Evolutionary conservation across 2,329 filamentous ascomycete species (phyloP), one percentile per base, ranked within the genome.

Genomic region (Epichloe sp.): DNA sequence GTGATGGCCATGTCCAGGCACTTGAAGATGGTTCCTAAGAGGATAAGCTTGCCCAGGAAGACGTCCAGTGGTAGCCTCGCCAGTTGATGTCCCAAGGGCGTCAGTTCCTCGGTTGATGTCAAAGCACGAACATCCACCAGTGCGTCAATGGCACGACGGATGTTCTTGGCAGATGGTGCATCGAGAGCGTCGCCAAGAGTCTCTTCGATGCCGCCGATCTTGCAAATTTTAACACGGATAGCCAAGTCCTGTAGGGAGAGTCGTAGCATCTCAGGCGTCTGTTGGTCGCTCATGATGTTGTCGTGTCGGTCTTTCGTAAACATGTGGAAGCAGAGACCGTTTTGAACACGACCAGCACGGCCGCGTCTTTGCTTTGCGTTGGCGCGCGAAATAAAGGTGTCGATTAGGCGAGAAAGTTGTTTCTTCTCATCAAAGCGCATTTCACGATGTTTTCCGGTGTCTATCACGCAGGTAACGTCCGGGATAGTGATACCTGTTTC

Each of bases 401-500:
- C 91, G 36, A 95, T 85, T 19, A 98, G 77, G 21, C 88, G 80
- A 1, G 91, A 97, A 36, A 98, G 75, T 62, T 98, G 93, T 52
- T 89, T 79, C 51, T 87, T 81, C 69, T 98, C 93, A 62, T 98
- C 91, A 60, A 95, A 97, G 31, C 91, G 77, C 91, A 96, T 96
- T 67, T 95, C 91, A 57, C 94, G 89, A 67, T 97, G 91, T 67
- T 95, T 97, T 52, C 93, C 93, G 0, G 89, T 90, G 65, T 98
- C 93, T 53, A 98, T 86, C 44, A 98, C 93, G 59, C 90, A 95
- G 0, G 93, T 97, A 34, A 98, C 88, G 63, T 98, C 93, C 1
- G 93, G 93, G 57, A 98, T 98, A 0, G 93, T 98, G 62, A 98
- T 95, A 71, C 93, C 93, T 0, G 93, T 98, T 66, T 98, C 93